Base-by-base conservation (phyloP, 805 yeast species). In the Soucietia sequanensis region DNA sequence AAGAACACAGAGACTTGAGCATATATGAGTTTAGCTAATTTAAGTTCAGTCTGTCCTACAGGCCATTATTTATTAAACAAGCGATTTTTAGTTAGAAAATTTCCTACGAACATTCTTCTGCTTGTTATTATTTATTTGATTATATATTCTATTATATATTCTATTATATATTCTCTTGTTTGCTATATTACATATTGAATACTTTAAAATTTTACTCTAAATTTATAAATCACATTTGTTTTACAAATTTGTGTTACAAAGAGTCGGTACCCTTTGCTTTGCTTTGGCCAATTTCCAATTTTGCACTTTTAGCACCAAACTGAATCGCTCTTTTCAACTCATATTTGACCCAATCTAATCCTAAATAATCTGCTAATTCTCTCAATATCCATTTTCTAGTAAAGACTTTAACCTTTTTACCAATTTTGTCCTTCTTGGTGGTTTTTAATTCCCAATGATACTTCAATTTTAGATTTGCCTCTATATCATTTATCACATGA, bases 281-380 rank as follows among this genome's bases (percentile, higher is more conserved):
- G 4, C 90, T 82, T 28, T 83, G 76, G 1, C 91, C 91, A 3
- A 79, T 70, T 42, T 84, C 90, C 82, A 93, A 79, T 58, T 91
- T 95, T 1, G 99, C 99, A 53, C 95, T 83, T 43, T 84, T 81
- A 0, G 98, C 86, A 0, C 99, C 99, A 58, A 93, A 93, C 54
- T 93, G 99, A 41, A 93, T 89, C 0, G 99, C 99, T 30, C 99
- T 69, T 54, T 93, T 93, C 1, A 84, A 78, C 52, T 93, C 98
- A 15, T 68, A 65, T 12, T 78, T 62, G 0, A 89, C 93, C 55
- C 70, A 72, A 0, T 43, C 54, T 22, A 87, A 53, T 0, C 72
- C 74, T 13, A 82, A 44, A 0, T 48, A 54, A 0, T 43, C 44
- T 0, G 97, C 96, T 6, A 85, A 50, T 31, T 64, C 58, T 31